Evolutionary conservation across 2,329 filamentous ascomycete genomes (phyloP).

Genomic region (Aspergillus persii): DNA sequence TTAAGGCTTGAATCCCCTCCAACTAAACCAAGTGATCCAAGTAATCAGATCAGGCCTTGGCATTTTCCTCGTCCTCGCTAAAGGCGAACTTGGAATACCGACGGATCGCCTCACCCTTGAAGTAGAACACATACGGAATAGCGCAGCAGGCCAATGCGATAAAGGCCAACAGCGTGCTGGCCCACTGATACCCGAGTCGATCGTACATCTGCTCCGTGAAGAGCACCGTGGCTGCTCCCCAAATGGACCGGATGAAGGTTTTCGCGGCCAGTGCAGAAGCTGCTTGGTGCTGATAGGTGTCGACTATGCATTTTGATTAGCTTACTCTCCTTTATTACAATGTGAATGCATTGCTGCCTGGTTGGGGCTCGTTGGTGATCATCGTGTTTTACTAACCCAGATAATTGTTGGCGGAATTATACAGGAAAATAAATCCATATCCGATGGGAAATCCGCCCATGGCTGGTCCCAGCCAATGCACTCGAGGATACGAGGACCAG

Average conservation of each 20-base stretch:
- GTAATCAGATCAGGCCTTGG: background rate
- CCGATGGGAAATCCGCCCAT: slow-evolving; percentile 29
- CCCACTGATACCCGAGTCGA: background rate
- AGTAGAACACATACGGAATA: slow-evolving; percentile 1
- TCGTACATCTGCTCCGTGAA: slow-evolving; percentile 1
- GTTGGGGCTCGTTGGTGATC: too few relatives aligned
- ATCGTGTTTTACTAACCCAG: slow-evolving; percentile 9
- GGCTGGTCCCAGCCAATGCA: slow-evolving; percentile 30
- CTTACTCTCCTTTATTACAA: background rate
- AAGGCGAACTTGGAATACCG: background rate
- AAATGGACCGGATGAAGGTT: slow-evolving; percentile 14
- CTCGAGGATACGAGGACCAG: slow-evolving; percentile 49
- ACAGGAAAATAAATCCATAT: slow-evolving; percentile 33
- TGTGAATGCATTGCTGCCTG: too few relatives aligned
- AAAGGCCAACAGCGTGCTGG: background rate
- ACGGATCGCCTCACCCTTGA: background rate
- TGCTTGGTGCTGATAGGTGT: slow-evolving; percentile 36
- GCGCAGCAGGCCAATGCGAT: background rate
- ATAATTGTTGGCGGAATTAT: slow-evolving; percentile 33
- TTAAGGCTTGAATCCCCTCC: too few relatives aligned
- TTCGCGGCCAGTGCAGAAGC: slow-evolving; percentile 37
- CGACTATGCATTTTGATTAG: slow-evolving; percentile 15
- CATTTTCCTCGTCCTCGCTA: background rate
- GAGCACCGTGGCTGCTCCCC: background rate
- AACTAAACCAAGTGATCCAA: too few relatives aligned